phyloP scores from a whole-genome alignment of 1,284 basidiomycete species.

The Rhodotorula sp. region DNA sequence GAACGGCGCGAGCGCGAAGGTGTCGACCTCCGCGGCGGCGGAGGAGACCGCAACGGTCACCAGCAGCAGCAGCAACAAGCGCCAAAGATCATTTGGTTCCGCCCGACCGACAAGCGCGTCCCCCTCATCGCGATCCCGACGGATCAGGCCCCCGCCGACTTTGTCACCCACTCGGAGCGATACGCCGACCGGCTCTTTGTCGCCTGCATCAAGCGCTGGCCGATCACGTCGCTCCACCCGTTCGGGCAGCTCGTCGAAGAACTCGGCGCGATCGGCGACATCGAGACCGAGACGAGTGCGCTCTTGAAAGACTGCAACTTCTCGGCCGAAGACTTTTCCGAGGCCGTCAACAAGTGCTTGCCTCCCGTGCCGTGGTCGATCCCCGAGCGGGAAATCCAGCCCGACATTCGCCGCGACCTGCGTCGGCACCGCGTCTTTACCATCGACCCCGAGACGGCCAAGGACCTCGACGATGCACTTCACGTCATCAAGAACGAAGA shows the following conservation, averaged over 20 bases:
- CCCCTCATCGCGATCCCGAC: conserved; percentile 96
- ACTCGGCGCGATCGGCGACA: conserved; percentile 95
- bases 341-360: conserved; percentile 87
- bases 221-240: conserved; percentile 80
- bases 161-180: conserved; percentile 87
- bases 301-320: conserved; percentile 93
- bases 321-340: conserved; percentile 47
- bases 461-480: conserved; percentile 91
- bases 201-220: conserved; percentile 92
- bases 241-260: conserved; percentile 98
- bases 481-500: conserved; percentile 85
- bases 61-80: conserved; percentile 59
- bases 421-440: conserved; percentile 83
- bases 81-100: conserved; percentile 99
- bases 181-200: conserved; percentile 92
- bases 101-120: conserved; percentile 98
- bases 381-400: conserved; percentile 63
- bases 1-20: conserved; percentile 95
- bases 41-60: conserved; percentile 8
- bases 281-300: conserved; percentile 96
- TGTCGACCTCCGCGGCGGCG: conserved; percentile 57
- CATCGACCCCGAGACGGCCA: conserved; percentile 84
- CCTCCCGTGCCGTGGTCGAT: conserved; percentile 93
- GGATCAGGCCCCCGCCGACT: conserved; percentile 94
- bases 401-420: conserved; percentile 69